phyloP scores from a whole-genome alignment of 2,329 filamentous ascomycete genomes.

The Beauveria scarabaeidicola region DNA sequence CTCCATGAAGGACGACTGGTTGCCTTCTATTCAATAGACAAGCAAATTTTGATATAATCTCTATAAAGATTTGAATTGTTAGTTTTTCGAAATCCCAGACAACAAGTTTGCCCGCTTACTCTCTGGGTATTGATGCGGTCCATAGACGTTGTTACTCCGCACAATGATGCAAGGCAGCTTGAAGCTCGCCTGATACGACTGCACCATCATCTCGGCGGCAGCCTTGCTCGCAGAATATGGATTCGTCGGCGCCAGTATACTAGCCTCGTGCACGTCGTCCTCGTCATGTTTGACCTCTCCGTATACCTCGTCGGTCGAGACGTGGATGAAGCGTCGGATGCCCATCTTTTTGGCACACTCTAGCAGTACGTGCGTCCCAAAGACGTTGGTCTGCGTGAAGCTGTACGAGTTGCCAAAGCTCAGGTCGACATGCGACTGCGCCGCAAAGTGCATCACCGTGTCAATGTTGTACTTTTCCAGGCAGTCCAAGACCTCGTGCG shows the following conservation, averaged over 20 bases:
- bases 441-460: slow-evolving; percentile 76
- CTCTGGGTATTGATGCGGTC: slow-evolving; percentile 75
- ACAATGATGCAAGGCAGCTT: slow-evolving; percentile 73
- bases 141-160: slow-evolving; percentile 77
- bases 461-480: slow-evolving; percentile 66
- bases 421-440: slow-evolving; percentile 76
- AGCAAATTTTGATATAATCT: slow-evolving; percentile 78
- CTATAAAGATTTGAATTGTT: slow-evolving; percentile 31
- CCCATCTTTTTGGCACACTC: slow-evolving; percentile 67
- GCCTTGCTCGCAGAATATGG: slow-evolving; percentile 76
- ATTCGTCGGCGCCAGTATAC: slow-evolving; percentile 70
- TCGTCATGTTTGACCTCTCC: slow-evolving; percentile 67
- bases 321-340: slow-evolving; percentile 68
- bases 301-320: slow-evolving; percentile 81
- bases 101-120: slow-evolving; percentile 42
- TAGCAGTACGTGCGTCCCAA: slow-evolving; percentile 73
- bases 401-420: slow-evolving; percentile 76
- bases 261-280: slow-evolving; percentile 63
- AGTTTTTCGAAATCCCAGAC: not conserved
- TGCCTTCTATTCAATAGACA: slow-evolving; percentile 59
- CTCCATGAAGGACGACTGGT: slow-evolving; percentile 66
- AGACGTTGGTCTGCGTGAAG: slow-evolving; percentile 75
- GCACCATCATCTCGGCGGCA: slow-evolving; percentile 77
- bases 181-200: slow-evolving; percentile 78
- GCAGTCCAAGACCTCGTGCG: slow-evolving; percentile 59